Evolutionary conservation across 2,329 filamentous ascomycete species (phyloP).

Genomic region (Trichoderma polysporum): DNA sequence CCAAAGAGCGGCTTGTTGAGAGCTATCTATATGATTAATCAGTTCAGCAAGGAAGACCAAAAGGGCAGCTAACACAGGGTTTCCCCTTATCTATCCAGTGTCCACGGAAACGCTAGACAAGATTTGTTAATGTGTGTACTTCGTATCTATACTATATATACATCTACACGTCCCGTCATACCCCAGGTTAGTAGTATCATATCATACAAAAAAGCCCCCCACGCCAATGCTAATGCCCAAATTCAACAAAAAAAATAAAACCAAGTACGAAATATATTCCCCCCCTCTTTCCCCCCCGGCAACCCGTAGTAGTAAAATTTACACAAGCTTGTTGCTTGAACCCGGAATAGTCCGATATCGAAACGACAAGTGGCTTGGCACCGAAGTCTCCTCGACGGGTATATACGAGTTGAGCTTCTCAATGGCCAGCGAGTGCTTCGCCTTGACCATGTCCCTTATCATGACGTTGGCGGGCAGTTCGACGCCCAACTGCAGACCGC

Average conservation of each 20-base stretch:
- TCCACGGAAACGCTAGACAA: no score
- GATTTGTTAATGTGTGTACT: no score
- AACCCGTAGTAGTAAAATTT: background rate
- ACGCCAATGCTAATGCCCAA: conserved; percentile 21
- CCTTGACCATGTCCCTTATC: conserved; percentile 70
- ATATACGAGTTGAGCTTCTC: conserved; percentile 36
- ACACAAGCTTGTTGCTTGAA: background rate
- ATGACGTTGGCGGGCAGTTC: conserved; percentile 70
- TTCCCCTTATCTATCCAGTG: no score
- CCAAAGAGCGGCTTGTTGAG: no score
- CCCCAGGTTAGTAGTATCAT: background rate
- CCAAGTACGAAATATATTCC: background rate
- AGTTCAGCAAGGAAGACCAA: no score
- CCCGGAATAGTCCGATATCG: conserved; percentile 25
- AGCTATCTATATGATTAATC: no score
- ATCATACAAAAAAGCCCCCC: background rate
- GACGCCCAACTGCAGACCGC: conserved; percentile 72
- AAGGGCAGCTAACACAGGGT: no score
- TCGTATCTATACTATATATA: no score
- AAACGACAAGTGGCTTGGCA: conserved; percentile 27
- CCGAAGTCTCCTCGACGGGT: conserved; percentile 38
- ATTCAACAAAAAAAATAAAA: background rate
- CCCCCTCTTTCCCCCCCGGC: background rate
- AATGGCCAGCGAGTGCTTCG: conserved; percentile 51
- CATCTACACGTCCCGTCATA: background rate